Evolutionary conservation across 495 filamentous ascomycete species (phyloP).

Genomic region (Daldinia vernicosa): DNA sequence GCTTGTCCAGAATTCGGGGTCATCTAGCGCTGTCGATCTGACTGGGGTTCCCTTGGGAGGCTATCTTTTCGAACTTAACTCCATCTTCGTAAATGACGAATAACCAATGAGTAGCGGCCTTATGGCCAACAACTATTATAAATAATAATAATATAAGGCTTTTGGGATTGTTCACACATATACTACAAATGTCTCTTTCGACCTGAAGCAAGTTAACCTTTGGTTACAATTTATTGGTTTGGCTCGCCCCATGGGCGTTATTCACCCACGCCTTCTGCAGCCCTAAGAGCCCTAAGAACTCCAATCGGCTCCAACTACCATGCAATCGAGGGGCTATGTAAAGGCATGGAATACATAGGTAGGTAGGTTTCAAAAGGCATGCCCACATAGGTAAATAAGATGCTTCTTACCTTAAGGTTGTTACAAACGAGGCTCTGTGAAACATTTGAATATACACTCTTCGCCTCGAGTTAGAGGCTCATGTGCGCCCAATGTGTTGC

Average conservation of each 20-base stretch:
- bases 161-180: background rate
- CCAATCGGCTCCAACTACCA: background rate
- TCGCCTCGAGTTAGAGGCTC: background rate
- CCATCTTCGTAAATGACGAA: conserved; percentile 2
- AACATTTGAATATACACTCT: conserved; percentile 7
- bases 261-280: background rate
- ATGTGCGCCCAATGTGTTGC: conserved; percentile 1
- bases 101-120: background rate
- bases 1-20: conserved; percentile 19
- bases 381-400: background rate
- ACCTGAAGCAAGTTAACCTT: background rate
- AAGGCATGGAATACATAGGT: background rate
- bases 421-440: conserved; percentile 13
- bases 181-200: background rate
- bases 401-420: background rate
- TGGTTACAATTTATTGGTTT: background rate
- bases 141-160: conserved; percentile 1
- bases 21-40: conserved; percentile 33
- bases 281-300: conserved; percentile 5
- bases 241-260: conserved; percentile 2
- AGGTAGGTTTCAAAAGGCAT: conserved; percentile 3
- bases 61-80: conserved; percentile 13
- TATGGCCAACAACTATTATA: background rate
- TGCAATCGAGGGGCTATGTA: conserved; percentile 22
- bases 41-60: conserved; percentile 21